phyloP scores from a whole-genome alignment of 805 yeast genomes.

The Yarrowia sp. region DNA sequence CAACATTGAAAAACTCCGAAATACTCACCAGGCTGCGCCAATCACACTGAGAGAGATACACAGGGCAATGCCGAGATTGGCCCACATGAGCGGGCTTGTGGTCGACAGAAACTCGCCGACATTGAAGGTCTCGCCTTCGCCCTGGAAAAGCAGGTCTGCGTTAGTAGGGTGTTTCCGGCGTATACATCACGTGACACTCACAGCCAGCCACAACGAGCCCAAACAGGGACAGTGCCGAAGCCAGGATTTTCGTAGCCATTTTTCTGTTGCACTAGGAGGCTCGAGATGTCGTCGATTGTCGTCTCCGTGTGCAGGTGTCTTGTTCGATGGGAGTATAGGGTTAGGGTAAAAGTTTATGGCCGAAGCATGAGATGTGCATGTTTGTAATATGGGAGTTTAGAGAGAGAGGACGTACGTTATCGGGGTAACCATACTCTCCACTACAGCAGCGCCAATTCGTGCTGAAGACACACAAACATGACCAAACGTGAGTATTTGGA shows the following conservation, averaged over 20 bases:
- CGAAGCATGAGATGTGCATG: no score
- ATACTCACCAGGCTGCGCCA: slow-evolving; percentile 87
- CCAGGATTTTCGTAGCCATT: slow-evolving; percentile 26
- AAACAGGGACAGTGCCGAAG: slow-evolving; percentile 12
- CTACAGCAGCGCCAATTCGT: neutral
- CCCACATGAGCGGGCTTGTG: slow-evolving; percentile 97
- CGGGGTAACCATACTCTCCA: neutral
- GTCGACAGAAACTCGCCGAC: slow-evolving; percentile 82
- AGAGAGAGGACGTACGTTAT: neutral
- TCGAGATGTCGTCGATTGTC: neutral
- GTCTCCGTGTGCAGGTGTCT: neutral
- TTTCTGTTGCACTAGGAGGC: neutral
- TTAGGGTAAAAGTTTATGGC: neutral
- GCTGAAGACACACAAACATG: neutral
- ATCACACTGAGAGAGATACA: slow-evolving; percentile 94
- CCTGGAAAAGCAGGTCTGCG: slow-evolving; percentile 61
- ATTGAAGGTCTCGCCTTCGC: slow-evolving; percentile 88
- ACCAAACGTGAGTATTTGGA: slow-evolving; percentile 21
- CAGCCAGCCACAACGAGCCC: slow-evolving; percentile 17
- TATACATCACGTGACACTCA: neutral
- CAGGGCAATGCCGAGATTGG: slow-evolving; percentile 78
- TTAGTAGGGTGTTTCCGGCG: neutral
- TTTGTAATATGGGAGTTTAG: neutral
- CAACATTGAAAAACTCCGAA: no score
- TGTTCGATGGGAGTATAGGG: slow-evolving; percentile 14